A percentile compares a stretch with the other conserved stretches of the same genome.
Evolutionary conservation across 306 rosid genomes (phyloP).

Genomic region (Vigna mungo): DNA sequence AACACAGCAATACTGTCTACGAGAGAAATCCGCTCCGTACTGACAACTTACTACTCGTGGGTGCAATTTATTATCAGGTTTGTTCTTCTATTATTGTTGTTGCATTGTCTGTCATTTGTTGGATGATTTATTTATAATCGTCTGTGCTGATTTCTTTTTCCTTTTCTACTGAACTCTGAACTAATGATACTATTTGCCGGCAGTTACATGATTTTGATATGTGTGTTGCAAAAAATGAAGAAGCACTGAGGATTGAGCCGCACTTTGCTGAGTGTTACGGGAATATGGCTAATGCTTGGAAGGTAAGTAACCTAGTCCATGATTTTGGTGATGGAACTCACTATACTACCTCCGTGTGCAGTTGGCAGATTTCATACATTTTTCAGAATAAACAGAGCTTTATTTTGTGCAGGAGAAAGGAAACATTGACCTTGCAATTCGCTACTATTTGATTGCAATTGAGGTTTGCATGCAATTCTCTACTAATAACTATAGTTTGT

Average conservation of each 20-base stretch:
- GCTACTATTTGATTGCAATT: slow-evolving; percentile 87
- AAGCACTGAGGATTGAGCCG: slow-evolving; percentile 87
- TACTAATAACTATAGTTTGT: slow-evolving; percentile 15
- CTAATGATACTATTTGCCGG: not conserved
- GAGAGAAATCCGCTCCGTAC: slow-evolving; percentile 88
- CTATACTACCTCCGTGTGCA: slow-evolving; percentile 5
- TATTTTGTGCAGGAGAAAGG: slow-evolving; percentile 55
- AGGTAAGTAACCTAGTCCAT: slow-evolving; percentile 53
- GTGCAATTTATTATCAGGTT: slow-evolving; percentile 98
- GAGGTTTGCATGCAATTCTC: slow-evolving; percentile 64
- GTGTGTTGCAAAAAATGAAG: slow-evolving; percentile 95
- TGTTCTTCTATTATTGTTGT: not conserved
- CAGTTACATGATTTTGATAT: slow-evolving; percentile 95
- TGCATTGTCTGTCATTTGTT: slow-evolving; percentile 15
- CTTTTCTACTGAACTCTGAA: slow-evolving; percentile 10
- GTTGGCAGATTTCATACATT: not conserved
- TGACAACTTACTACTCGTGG: slow-evolving; percentile 90
- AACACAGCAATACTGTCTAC: slow-evolving; percentile 80
- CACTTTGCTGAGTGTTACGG: slow-evolving; percentile 98
- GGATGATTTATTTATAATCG: not conserved
- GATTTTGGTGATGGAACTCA: not conserved
- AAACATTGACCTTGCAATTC: slow-evolving; percentile 61
- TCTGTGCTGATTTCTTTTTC: not conserved
- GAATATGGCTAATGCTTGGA: slow-evolving; percentile 99
- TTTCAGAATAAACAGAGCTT: slow-evolving; percentile 42